These are phyloP conservation scores for Kokia cookei DNA, from an alignment of 441 rosid species.

Conservation along the genomic window DNA sequence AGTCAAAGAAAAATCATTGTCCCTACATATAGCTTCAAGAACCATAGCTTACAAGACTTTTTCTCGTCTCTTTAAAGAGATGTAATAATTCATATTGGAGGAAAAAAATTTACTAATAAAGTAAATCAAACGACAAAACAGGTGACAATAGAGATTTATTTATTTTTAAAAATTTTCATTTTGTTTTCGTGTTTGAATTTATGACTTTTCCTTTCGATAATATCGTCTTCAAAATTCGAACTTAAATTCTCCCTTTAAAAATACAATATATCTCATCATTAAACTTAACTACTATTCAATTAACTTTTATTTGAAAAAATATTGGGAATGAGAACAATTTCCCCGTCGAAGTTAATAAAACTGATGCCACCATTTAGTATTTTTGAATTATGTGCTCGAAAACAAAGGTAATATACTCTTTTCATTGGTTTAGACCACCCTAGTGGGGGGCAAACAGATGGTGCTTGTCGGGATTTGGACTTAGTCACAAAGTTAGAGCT, in stretches of 20 bases:
- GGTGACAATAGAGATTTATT: neutral
- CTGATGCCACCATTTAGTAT: neutral
- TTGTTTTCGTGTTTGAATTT: no score
- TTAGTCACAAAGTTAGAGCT: constrained; percentile 4
- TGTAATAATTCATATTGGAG: neutral
- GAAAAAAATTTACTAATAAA: neutral
- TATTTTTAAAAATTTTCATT: neutral
- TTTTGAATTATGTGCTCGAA: neutral
- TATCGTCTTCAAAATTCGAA: no score
- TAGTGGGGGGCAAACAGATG: neutral
- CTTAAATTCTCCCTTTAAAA: no score
- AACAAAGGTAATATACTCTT: neutral
- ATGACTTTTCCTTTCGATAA: no score
- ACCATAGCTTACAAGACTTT: neutral
- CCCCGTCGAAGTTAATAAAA: neutral
- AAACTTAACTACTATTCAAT: no score
- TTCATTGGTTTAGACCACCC: neutral
- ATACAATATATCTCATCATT: no score
- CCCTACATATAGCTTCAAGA: neutral
- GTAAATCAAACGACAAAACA: neutral
- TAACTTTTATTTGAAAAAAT: no score
- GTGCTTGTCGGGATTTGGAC: constrained; percentile 20
- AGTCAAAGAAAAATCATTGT: neutral
- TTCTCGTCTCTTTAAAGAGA: neutral
- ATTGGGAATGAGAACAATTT: neutral